These are phyloP conservation scores for Yamadazyma kitorensis DNA, from an alignment of 805 yeast genomes.

Conservation along the genomic window DNA sequence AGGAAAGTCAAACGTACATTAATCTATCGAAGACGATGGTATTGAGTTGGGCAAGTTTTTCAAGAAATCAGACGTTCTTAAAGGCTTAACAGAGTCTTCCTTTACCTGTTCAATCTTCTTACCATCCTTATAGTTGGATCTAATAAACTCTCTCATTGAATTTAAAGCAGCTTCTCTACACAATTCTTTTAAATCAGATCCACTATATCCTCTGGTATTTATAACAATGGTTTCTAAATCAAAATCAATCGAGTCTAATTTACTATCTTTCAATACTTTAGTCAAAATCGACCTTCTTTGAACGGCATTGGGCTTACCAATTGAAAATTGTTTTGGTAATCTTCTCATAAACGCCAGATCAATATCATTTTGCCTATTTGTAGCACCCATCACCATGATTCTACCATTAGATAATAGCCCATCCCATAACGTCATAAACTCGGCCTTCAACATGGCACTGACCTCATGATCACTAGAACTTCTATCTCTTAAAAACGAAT, in stretches of 20 bases:
- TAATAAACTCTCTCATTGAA: slow-evolving; percentile 83
- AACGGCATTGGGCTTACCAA: slow-evolving; percentile 62
- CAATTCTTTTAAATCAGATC: slow-evolving; percentile 86
- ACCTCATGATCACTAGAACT: slow-evolving; percentile 86
- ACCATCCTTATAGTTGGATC: slow-evolving; percentile 48
- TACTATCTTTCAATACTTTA: slow-evolving; percentile 66
- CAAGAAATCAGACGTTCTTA: slow-evolving; percentile 62
- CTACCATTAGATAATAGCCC: slow-evolving; percentile 79
- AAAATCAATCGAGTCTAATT: slow-evolving; percentile 53
- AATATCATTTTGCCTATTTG: slow-evolving; percentile 88
- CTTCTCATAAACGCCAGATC: slow-evolving; percentile 91
- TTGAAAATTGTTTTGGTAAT: slow-evolving; percentile 85
- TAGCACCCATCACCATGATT: slow-evolving; percentile 88
- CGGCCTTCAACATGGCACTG: slow-evolving; percentile 92
- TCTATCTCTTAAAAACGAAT: slow-evolving; percentile 87
- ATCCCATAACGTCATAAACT: slow-evolving; percentile 97
- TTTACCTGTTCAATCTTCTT: slow-evolving; percentile 28
- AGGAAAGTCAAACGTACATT: too few relatives aligned
- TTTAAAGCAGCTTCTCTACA: slow-evolving; percentile 92
- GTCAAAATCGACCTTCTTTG: slow-evolving; percentile 70
- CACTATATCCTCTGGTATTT: slow-evolving; percentile 67
- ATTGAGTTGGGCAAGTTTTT: slow-evolving; percentile 21
- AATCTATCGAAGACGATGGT: slow-evolving; percentile 19
- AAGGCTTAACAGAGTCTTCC: slow-evolving; percentile 53
- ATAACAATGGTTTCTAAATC: slow-evolving; percentile 58